Evolutionary conservation across 1,139 yeast genomes (phyloP), one percentile per base, ranked within the genome.

Genomic region (Geotrichum cucujoidarum): DNA sequence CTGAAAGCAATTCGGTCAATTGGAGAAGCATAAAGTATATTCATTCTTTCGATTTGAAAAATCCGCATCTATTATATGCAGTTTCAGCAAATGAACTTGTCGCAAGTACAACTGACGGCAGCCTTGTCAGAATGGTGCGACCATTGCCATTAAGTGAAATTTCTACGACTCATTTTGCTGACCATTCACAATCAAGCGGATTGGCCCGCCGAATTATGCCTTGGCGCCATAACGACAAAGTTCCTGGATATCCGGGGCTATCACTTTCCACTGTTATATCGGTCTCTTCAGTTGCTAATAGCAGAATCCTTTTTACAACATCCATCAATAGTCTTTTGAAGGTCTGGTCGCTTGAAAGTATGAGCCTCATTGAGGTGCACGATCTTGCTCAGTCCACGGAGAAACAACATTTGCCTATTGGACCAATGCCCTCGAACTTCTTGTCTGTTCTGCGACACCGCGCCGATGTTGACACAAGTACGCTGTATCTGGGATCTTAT

Each of bases 11-110:
- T 40, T 53, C 58, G 1, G 17, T 48, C 8, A 35, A 48, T 10
- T 63, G 67, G 67, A 44, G 65, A 34, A 55, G 57, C 32, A 57
- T 64, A 41, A 60, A 60, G 42, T 53, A 53, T 34, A 95, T 95
- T 1, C 83, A 82, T 60, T 80, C 88, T 13, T 85, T 87, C 60
- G 88, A 84, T 51, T 69, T 83, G 37, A 74, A 89, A 57, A 65
- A 70, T 11, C 92, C 95, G 1, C 77, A 77, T 50, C 66, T 71
- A 18, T 57, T 86, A 51, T 72, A 73, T 49, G 63, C 81, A 0
- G 62, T 80, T 6, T 73, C 75, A 43, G 55, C 69, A 0, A 59
- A 62, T 16, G 70, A 71, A 49, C 64, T 75, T 8, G 63, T 87
- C 6, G 77, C 83, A 0, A 73, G 86, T 1, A 69, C 87, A 47